Evolutionary conservation across 805 yeast genomes (phyloP), one percentile per base, ranked within the genome.

Genomic region (Suhomyces sp.): DNA sequence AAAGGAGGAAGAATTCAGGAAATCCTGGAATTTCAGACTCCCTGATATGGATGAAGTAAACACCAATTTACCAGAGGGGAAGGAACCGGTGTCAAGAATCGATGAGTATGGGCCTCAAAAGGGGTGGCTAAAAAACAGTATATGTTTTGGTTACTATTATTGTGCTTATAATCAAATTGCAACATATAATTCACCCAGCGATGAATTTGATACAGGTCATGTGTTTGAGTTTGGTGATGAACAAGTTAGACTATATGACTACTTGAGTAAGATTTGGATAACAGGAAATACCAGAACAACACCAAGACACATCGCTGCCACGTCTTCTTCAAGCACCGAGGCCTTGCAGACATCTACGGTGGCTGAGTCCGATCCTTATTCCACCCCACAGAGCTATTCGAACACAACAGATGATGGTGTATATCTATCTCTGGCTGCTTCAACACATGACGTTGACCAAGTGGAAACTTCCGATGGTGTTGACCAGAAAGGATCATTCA

Each of bases 81-180:
- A 42, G 31, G 26, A 27, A 7, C 20, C 23, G 9, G 17, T 18
- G 3, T 41, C 40, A 23, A 54, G 53, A 21, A 46, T 56, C 7
- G 40, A 36, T 6, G 47, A 42, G 4, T 55, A 55, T 38, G 53
- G 47, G 14, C 74, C 72, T 0, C 72, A 63, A 37, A 65, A 65
- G 33, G 72, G 72, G 5, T 68, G 74, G 74, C 53, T 65, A 18
- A 64, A 64, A 38, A 60, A 48, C 31, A 47, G 51, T 0, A 38
- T 55, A 14, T 68, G 74, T 42, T 37, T 51, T 9, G 61, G 61
- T 10, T 67, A 68, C 40, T 48, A 56, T 29, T 65, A 68, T 32
- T 68, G 74, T 48, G 72, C 70, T 0, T 68, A 60, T 42, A 57
- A 56, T 40, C 32, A 44, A 18, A 43, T 65, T 2, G 55, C 49